Conservation (phyloP, 2,329 filamentous ascomycete genomes). For the Phialophora chinensis region DNA sequence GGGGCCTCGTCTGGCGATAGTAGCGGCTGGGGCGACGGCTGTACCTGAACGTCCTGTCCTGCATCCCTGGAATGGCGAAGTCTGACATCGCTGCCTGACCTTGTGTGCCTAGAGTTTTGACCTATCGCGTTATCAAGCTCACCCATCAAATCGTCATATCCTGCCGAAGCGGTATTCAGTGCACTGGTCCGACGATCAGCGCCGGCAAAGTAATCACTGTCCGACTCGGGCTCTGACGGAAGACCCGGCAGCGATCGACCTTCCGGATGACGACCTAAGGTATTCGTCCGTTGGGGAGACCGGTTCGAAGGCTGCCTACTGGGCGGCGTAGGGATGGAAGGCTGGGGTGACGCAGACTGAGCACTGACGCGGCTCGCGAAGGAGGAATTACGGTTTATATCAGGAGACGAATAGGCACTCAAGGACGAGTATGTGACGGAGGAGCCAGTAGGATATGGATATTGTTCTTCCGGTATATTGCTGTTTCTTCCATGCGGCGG, state of each 20-base stretch:
- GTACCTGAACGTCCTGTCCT: constrained; percentile 32
- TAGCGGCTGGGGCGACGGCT: constrained; percentile 36
- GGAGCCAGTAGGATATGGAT: constrained; percentile 24
- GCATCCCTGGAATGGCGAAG: constrained; percentile 26
- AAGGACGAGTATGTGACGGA: constrained; percentile 25
- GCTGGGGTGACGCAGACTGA: constrained; percentile 44
- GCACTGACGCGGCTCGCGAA: constrained; percentile 41
- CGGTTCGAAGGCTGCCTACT: constrained; percentile 58
- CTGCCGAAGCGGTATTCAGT: constrained; percentile 48
- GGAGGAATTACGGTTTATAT: constrained; percentile 37
- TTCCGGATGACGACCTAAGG: constrained; percentile 62
- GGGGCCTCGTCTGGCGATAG: constrained; percentile 53
- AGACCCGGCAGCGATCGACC: constrained; percentile 65
- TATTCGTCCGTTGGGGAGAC: constrained; percentile 59
- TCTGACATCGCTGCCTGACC: constrained; percentile 26
- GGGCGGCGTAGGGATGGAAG: constrained; percentile 56
- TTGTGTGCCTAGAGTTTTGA: constrained; percentile 24
- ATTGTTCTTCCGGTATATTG: constrained; percentile 33
- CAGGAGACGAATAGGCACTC: constrained; percentile 32
- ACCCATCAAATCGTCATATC: constrained; percentile 63
- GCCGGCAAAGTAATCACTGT: constrained; percentile 40
- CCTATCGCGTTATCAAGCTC: constrained; percentile 61
- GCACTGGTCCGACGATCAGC: constrained; percentile 27
- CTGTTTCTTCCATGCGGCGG: constrained; percentile 44
- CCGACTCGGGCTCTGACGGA: constrained; percentile 54